These are phyloP conservation scores for Choanephora cucurbitarum DNA, from an alignment of 371 early-diverging fungal genomes.

Conservation along the genomic window DNA sequence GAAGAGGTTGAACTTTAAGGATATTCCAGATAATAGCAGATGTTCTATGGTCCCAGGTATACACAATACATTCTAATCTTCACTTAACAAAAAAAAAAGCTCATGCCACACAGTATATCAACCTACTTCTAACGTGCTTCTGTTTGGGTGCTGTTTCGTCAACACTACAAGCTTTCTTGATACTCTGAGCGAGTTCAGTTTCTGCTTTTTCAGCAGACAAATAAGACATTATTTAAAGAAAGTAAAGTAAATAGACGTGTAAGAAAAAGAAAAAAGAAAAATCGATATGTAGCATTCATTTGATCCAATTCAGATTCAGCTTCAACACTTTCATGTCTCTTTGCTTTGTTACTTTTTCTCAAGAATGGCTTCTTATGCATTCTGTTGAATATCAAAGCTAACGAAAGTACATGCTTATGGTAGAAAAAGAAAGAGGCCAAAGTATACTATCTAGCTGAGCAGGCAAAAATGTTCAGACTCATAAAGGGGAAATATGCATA, in stretches of 20 bases:
- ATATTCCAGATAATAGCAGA: conserved; percentile 87
- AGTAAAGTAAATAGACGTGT: neutral
- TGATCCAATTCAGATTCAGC: too few species aligned
- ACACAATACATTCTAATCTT: conserved; percentile 77
- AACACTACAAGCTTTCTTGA: conserved; percentile 87
- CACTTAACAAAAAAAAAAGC: neutral
- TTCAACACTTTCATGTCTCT: too few species aligned
- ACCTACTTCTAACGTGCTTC: conserved; percentile 92
- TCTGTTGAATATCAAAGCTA: too few species aligned
- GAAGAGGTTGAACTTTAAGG: conserved; percentile 83
- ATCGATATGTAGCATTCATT: too few species aligned
- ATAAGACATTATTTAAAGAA: conserved; percentile 37
- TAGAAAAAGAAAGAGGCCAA: too few species aligned
- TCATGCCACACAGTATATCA: neutral
- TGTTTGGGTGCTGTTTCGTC: conserved; percentile 97
- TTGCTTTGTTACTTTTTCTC: too few species aligned
- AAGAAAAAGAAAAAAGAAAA: too few species aligned
- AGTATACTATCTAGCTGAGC: too few species aligned
- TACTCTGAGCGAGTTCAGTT: conserved; percentile 80
- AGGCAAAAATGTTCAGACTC: too few species aligned
- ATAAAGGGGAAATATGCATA: too few species aligned
- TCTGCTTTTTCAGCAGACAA: conserved; percentile 79
- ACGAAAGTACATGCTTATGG: too few species aligned
- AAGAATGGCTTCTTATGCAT: too few species aligned
- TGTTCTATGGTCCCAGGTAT: conserved; percentile 93